phyloP scores from a whole-genome alignment of 768 basidiomycete species.

The Cyclocybe cylindracea region DNA sequence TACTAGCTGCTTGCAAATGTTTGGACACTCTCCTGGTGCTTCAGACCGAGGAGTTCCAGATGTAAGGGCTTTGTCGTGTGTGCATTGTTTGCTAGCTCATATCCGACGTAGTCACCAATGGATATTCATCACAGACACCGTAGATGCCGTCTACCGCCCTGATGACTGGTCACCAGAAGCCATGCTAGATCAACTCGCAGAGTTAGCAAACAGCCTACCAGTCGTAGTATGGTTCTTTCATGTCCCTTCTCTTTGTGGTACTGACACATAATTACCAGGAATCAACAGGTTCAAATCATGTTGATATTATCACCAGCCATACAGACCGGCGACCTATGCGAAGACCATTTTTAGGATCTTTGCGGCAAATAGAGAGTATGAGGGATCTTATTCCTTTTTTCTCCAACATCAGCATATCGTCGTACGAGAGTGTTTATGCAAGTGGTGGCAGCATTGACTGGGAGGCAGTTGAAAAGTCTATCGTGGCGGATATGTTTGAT shows the following conservation, averaged over 20 bases:
- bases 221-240: slow-evolving; percentile 28
- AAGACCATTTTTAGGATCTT: slow-evolving; percentile 65
- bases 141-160: slow-evolving; percentile 89
- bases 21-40: slow-evolving; percentile 89
- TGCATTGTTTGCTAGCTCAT: slow-evolving; percentile 5
- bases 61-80: slow-evolving; percentile 48
- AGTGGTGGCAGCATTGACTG: slow-evolving; percentile 84
- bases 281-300: slow-evolving; percentile 21
- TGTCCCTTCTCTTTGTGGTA: background rate
- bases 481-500: slow-evolving; percentile 92
- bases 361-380: slow-evolving; percentile 82
- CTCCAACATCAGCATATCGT: slow-evolving; percentile 81
- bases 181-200: slow-evolving; percentile 88
- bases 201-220: slow-evolving; percentile 74
- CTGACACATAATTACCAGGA: slow-evolving; percentile 23
- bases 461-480: slow-evolving; percentile 80
- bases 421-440: slow-evolving; percentile 89
- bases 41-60: slow-evolving; percentile 97
- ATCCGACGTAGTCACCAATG: slow-evolving; percentile 76
- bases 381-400: slow-evolving; percentile 90
- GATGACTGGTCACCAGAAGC: slow-evolving; percentile 83
- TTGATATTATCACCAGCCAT: slow-evolving; percentile 28
- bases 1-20: slow-evolving; percentile 92
- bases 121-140: slow-evolving; percentile 98
- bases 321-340: slow-evolving; percentile 56